These are phyloP conservation scores for Diaporthe destruens DNA, from an alignment of 2,329 filamentous ascomycete species.

Conservation along the genomic window DNA sequence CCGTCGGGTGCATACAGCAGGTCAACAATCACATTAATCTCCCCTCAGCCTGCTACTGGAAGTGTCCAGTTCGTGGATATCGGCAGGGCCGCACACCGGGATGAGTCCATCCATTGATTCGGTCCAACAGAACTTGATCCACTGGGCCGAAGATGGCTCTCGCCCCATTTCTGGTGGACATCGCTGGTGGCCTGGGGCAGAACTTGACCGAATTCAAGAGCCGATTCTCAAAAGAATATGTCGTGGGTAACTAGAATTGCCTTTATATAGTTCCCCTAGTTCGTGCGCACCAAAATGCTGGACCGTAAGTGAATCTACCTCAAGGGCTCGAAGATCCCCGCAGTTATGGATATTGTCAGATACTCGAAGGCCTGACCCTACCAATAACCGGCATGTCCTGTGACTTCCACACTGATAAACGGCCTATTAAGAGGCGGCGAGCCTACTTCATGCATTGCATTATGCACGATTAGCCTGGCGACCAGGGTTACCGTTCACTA, in stretches of 20 bases:
- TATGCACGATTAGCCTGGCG: too few relatives aligned
- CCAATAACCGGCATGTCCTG: slow-evolving; percentile 37
- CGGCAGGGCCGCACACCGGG: slow-evolving; percentile 52
- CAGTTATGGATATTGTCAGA: slow-evolving; percentile 39
- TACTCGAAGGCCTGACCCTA: slow-evolving; percentile 39
- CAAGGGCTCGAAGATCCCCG: slow-evolving; percentile 46
- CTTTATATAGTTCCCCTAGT: slow-evolving; percentile 43
- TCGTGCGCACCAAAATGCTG: slow-evolving; percentile 41
- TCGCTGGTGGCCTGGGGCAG: slow-evolving; percentile 53
- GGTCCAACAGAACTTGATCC: slow-evolving; percentile 49
- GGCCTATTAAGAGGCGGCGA: slow-evolving; percentile 44
- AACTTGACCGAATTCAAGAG: slow-evolving; percentile 51
- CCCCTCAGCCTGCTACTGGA: neutral
- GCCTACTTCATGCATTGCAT: slow-evolving; percentile 47
- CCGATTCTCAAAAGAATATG: slow-evolving; percentile 41
- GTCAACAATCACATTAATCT: slow-evolving; percentile 9
- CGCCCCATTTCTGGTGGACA: slow-evolving; percentile 50
- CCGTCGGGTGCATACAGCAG: slow-evolving; percentile 7
- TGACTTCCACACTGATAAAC: slow-evolving; percentile 41
- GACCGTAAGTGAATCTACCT: slow-evolving; percentile 36
- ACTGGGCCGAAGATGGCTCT: slow-evolving; percentile 45
- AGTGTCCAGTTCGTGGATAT: slow-evolving; percentile 47
- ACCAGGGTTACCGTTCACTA: too few relatives aligned
- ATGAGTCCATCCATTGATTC: slow-evolving; percentile 51
- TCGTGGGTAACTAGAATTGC: slow-evolving; percentile 45